Percentiles rank a stretch among this genome's conserved stretches.
Evolutionary conservation across 768 basidiomycete species (phyloP).

Genomic region (Mrakia blollopis): DNA sequence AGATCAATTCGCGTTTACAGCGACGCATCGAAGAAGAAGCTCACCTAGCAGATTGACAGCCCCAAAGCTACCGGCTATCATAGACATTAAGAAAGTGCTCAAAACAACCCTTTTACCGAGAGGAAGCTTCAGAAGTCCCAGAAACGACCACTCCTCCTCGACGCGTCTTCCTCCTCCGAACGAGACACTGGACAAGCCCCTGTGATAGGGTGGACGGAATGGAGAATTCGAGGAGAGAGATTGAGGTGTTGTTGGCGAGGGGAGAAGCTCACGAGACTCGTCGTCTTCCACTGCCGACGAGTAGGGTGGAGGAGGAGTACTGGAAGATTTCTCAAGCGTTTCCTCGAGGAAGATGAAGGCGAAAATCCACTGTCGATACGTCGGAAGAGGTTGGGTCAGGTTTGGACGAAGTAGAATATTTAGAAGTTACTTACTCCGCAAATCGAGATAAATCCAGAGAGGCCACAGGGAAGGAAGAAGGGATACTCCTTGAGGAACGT

Average conservation of each 20-base stretch:
- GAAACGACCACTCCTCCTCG: slow-evolving; percentile 5
- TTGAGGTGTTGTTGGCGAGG: background rate
- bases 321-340: background rate
- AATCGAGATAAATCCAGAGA: background rate
- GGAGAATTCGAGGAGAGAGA: background rate
- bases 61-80: background rate
- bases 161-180: too few relatives aligned
- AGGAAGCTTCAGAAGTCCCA: slow-evolving; percentile 1
- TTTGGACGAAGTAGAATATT: background rate
- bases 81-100: background rate
- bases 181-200: slow-evolving; percentile 9
- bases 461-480: slow-evolving; percentile 22
- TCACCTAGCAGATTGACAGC: background rate
- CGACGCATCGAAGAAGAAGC: background rate
- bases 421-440: background rate
- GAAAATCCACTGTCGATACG: slow-evolving; percentile 11
- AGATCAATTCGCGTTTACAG: background rate
- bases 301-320: background rate
- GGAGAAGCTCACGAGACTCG: slow-evolving; percentile 21
- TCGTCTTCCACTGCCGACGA: background rate
- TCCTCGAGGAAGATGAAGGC: slow-evolving; percentile 24
- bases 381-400: background rate
- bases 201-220: background rate
- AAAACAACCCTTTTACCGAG: background rate
- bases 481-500: slow-evolving; percentile 16